phyloP scores from a whole-genome alignment of 139 green algal species.

The Tetraselmis striata region DNA sequence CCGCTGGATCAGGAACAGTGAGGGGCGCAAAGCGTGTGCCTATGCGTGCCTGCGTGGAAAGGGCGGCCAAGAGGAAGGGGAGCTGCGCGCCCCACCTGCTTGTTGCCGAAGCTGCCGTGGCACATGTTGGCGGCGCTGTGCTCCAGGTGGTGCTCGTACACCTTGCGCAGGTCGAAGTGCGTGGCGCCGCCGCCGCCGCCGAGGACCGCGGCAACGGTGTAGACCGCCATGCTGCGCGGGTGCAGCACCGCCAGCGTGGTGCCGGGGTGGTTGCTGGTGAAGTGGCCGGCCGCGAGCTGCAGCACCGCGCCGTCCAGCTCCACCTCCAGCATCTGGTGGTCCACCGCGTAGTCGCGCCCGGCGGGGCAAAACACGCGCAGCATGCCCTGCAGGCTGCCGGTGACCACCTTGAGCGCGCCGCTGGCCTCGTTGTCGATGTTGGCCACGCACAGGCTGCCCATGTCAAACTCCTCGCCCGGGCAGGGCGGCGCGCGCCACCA shows the following conservation, averaged over 20 bases:
- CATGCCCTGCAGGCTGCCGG: slow-evolving; percentile 49
- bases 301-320: slow-evolving; percentile 46
- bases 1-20: too few relatives aligned
- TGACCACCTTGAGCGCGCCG: slow-evolving; percentile 46
- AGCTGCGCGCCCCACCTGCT: not conserved
- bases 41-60: not conserved
- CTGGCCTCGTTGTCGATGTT: slow-evolving; percentile 22
- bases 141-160: slow-evolving; percentile 58
- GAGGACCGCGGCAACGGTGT: slow-evolving; percentile 16
- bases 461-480: slow-evolving; percentile 53
- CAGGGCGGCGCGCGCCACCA: slow-evolving; percentile 44
- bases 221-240: slow-evolving; percentile 48
- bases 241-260: slow-evolving; percentile 47
- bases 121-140: slow-evolving; percentile 55
- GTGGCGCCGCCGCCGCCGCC: not conserved
- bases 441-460: slow-evolving; percentile 15
- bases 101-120: slow-evolving; percentile 33
- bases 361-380: slow-evolving; percentile 46
- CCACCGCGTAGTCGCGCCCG: slow-evolving; percentile 33
- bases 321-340: slow-evolving; percentile 44
- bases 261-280: slow-evolving; percentile 10
- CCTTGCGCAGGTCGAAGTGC: slow-evolving; percentile 14
- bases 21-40: too few relatives aligned
- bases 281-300: slow-evolving; percentile 38
- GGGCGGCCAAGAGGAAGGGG: not conserved